phyloP scores from a whole-genome alignment of 306 rosid genomes.

The Cercis canadensis region DNA sequence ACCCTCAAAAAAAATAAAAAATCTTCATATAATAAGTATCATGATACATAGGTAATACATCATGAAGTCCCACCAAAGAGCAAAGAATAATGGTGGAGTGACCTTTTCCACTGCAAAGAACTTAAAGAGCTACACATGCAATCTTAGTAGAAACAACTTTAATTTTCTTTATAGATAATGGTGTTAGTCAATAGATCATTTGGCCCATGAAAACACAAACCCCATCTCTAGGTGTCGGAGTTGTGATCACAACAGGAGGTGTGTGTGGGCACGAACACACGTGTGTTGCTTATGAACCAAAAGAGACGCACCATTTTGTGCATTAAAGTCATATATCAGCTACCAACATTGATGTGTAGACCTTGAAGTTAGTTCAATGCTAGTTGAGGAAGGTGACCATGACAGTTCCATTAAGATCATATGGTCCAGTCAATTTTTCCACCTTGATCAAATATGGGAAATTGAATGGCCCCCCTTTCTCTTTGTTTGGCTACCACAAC shows the following conservation, averaged over 20 bases:
- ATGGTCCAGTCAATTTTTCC: conserved; percentile 45
- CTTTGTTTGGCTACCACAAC: conserved; percentile 32
- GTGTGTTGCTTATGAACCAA: conserved; percentile 38
- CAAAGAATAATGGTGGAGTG: conserved; percentile 44
- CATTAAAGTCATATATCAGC: conserved; percentile 6
- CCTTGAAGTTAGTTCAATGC: conserved; percentile 31
- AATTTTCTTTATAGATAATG: conserved; percentile 42
- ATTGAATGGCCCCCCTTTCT: conserved; percentile 29
- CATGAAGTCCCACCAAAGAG: conserved; percentile 56
- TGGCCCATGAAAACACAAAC: conserved; percentile 43
- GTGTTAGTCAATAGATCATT: conserved; percentile 48
- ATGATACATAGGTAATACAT: conserved; percentile 41
- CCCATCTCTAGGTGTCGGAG: conserved; percentile 49
- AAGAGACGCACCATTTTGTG: conserved; percentile 33
- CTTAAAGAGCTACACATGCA: conserved; percentile 43
- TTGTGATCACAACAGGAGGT: conserved; percentile 25
- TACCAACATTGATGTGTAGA: conserved; percentile 32
- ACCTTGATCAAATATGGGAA: conserved; percentile 10
- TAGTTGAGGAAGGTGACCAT: conserved; percentile 34
- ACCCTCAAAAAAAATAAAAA: conserved; percentile 14
- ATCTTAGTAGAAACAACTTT: conserved; percentile 42
- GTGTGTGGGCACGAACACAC: conserved; percentile 41
- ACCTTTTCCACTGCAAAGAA: conserved; percentile 47
- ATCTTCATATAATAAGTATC: not conserved
- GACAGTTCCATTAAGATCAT: conserved; percentile 51